Base-by-base conservation (phyloP, 345 rosid genomes). In the Zanthoxylum bungeanum region DNA sequence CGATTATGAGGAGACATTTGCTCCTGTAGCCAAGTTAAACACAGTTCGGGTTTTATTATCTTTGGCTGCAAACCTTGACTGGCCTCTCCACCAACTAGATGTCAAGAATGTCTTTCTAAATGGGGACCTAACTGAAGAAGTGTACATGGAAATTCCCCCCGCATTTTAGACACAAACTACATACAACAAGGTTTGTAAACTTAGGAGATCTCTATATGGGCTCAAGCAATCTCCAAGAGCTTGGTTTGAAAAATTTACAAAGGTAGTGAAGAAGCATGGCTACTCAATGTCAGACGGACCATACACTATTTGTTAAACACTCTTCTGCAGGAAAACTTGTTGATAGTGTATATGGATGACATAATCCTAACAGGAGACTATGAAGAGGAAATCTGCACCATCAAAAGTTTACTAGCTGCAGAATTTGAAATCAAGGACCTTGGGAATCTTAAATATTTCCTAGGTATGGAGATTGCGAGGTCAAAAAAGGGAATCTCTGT, bases 401-500 rank as follows among this genome's bases (percentile, higher is more conserved):
- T 31, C 2, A 52, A n/a, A n/a, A n/a, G n/a, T n/a, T n/a, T n/a
- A n/a, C n/a, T 50, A 7, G 49, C 31, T 1, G 2, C 0, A n/a
- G 67, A 63, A 16, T 67, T 66, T 47, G 39, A 46, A 11, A 21
- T 49, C 3, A 42, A 42, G 8, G 58, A 67, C 21, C 60, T 51
- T 19, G 49, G 46, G 0, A 4, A 9, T 10, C 60, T 67, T 1
- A 31, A 3, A 24, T 67, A 31, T 19, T 51, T 67, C 17, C n/a
- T 14, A 42, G 77, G 82, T 27, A 61, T 63, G 14, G 11, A 28
- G 2, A 44, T n/a, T 5, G 19, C 39, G 3, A 16, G 16, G 5
- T 17, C 22, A n/a, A 28, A 16, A 4, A 36, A 34, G 1, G 56
- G 56, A 73, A 73, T 37, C 72, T 51, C 68, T 56, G n/a, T 60